These are phyloP conservation scores for Helichrysum umbraculigerum DNA, from an alignment of 129 eudicot species.

Conservation along the genomic window DNA sequence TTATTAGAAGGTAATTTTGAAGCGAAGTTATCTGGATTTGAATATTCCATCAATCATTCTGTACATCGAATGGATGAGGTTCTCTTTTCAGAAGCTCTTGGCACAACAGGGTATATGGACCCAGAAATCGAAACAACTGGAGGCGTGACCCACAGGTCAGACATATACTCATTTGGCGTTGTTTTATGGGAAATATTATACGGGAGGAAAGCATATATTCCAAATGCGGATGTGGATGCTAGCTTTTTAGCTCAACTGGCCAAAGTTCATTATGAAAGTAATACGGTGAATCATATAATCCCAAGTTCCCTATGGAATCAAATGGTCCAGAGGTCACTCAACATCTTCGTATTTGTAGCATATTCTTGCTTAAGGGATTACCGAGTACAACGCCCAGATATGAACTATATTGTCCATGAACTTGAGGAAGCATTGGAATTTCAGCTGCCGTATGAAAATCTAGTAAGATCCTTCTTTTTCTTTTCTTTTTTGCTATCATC, in stretches of 20 bases:
- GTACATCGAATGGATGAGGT: neutral
- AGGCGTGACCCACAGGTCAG: neutral
- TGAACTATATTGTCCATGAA: neutral
- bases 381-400: neutral
- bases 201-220: no score
- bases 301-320: accelerated
- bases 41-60: neutral
- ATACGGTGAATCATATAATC: neutral
- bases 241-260: no score
- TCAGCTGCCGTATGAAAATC: neutral
- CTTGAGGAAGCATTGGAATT: neutral
- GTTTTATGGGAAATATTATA: neutral
- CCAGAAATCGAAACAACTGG: no score
- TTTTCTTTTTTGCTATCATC: neutral
- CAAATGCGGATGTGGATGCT: no score
- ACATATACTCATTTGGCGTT: neutral
- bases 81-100: neutral
- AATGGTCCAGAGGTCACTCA: neutral
- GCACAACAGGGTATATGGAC: neutral
- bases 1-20: neutral
- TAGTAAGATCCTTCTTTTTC: neutral
- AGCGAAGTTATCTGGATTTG: neutral
- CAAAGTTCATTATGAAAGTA: no score
- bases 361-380: neutral
- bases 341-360: neutral